phyloP scores from a whole-genome alignment of 768 basidiomycete species.

The Agrocybe praecox region DNA sequence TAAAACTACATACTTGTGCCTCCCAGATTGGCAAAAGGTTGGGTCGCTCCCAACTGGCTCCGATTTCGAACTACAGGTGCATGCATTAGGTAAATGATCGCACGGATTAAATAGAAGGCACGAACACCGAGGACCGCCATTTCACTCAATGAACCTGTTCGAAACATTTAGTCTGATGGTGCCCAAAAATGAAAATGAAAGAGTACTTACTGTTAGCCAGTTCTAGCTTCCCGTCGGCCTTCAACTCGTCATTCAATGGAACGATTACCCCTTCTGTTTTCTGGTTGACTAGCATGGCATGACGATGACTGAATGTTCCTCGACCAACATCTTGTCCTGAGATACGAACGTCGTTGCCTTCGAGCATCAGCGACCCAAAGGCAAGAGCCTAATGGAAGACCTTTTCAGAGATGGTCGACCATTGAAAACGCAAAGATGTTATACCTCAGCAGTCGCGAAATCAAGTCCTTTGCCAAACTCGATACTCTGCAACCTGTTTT shows the following conservation, averaged over 20 bases:
- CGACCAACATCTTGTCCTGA: slow-evolving; percentile 93
- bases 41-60: slow-evolving; percentile 87
- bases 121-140: slow-evolving; percentile 85
- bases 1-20: slow-evolving; percentile 60
- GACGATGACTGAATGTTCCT: slow-evolving; percentile 88
- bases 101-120: slow-evolving; percentile 5
- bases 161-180: background rate
- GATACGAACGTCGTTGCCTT: slow-evolving; percentile 83
- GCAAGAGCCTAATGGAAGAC: slow-evolving; percentile 67
- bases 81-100: background rate
- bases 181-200: background rate
- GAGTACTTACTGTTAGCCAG: slow-evolving; percentile 76
- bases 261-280: slow-evolving; percentile 77
- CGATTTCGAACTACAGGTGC: slow-evolving; percentile 78
- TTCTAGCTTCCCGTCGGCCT: slow-evolving; percentile 70
- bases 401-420: background rate
- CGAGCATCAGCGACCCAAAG: slow-evolving; percentile 82
- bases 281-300: slow-evolving; percentile 93
- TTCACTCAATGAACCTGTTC: slow-evolving; percentile 81
- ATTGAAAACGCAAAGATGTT: background rate
- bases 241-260: slow-evolving; percentile 75
- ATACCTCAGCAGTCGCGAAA: slow-evolving; percentile 88
- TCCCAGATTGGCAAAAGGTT: slow-evolving; percentile 88
- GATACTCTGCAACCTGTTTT: slow-evolving; percentile 70
- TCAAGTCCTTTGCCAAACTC: slow-evolving; percentile 75